Base-by-base conservation (phyloP, 78 protist species). In the Monosiga brevicollis region DNA sequence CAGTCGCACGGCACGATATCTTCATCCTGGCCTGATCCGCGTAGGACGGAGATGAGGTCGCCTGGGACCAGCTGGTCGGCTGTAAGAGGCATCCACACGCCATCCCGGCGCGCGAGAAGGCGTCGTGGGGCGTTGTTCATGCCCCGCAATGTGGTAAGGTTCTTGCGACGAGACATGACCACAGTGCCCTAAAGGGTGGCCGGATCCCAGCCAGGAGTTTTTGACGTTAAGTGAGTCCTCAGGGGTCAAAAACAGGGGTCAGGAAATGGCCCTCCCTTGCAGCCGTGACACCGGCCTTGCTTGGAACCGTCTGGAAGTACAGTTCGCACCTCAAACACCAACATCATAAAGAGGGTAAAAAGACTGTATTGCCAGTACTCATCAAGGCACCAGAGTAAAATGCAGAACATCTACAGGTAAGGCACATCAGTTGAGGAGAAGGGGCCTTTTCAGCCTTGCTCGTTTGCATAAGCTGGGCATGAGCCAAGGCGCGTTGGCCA, bases 321-420 rank as follows among this genome's bases (percentile, higher is more conserved):
- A 22, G 35, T 37, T 35, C 41, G 11, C 75, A 73, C 83, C 83
- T 80, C 83, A 36, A 80, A 80, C 24, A 32, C 72, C 22, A 41
- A 49, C 22, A 80, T 41, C 83, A 80, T 90, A 41, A 88, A 37
- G 49, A 98, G 88, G n/a, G 96, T 96, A 86, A 98, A 91, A 34
- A 98, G 87, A 82, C 95, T 86, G 84, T 85, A 95, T 87, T 88
- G 79, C 90, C 91, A 88, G 84, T 93, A 93, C 25, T 95, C 99
- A 78, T 97, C 99, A 74, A 97, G 83, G 73, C 84, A 43, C 99
- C 99, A 98, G 25, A 98, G 94, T 1, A 86, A 38, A 23, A 95
- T 95, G 83, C 99, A 98, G 84, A 95, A 54, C 26, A 80, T 80
- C 73, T 70, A 70, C 23, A 70, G 26, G 36, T 29, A 70, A 70